phyloP scores from a whole-genome alignment of 2,329 filamentous ascomycete species.

The Colletotrichum limetticola region DNA sequence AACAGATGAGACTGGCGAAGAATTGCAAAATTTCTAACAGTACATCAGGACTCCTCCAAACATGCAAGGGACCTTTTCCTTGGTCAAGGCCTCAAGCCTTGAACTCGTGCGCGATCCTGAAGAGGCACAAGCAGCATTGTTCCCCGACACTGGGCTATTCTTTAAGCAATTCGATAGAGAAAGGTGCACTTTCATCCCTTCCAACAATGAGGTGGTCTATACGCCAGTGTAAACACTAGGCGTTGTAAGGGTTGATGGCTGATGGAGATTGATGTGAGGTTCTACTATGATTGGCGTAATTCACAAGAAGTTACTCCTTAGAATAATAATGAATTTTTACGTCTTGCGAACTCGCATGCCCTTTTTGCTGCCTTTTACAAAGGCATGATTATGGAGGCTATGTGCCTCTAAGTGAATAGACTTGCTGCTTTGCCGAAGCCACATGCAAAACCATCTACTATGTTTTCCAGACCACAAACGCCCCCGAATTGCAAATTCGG shows the following conservation, averaged over 20 bases:
- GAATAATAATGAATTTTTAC: neutral
- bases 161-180: constrained; percentile 86
- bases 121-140: constrained; percentile 58
- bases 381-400: neutral
- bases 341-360: neutral
- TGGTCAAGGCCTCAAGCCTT: constrained; percentile 32
- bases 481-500: constrained; percentile 1
- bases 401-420: neutral
- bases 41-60: constrained; percentile 24
- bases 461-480: neutral
- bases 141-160: constrained; percentile 80
- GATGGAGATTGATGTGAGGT: neutral
- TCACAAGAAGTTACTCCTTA: no score
- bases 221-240: constrained; percentile 2
- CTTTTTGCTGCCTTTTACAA: neutral
- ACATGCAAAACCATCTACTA: neutral
- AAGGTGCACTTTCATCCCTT: constrained; percentile 72
- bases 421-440: neutral
- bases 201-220: constrained; percentile 28
- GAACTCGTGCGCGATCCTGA: constrained; percentile 29
- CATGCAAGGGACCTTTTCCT: constrained; percentile 31
- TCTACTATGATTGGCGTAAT: no score
- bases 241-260: neutral
- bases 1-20: constrained; percentile 34
- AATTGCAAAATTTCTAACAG: constrained; percentile 34